Evolutionary conservation across 2,329 filamentous ascomycete genomes (phyloP), one percentile per base, ranked within the genome.

Genomic region (Fusarium mangiferae): DNA sequence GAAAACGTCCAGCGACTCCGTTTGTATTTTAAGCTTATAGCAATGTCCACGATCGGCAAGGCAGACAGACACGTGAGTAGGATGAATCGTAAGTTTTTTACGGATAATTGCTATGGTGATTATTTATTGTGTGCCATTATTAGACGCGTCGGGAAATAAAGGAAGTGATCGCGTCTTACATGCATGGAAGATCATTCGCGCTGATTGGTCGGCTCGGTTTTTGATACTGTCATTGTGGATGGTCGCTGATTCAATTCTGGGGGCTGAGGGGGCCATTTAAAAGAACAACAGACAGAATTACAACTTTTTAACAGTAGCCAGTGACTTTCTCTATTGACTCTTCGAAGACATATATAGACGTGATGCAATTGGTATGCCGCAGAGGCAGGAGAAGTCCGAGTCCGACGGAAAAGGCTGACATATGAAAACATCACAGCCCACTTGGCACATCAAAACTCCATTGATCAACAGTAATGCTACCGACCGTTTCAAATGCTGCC

Each of bases 91-190:
- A 46, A 64, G 18, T 30, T 24, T 11, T n/a, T n/a, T 28, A 22
- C 22, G 9, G 36, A 38, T 17, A 51, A 35, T 35, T 45, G 38
- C 6, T 28, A 48, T 3, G 20, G 15, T 36, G 20, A 52, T 39
- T 11, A 15, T 15, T 22, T 45, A 11, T 15, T 44, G 11, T 38
- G 42, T 48, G 35, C 18, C 22, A 39, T n/a, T 45, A 17, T 28
- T 18, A 38, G 41, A 39, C 33, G 13, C 33, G 26, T 33, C 13
- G 28, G 41, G 63, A 39, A 66, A 41, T 42, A 15, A 39, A 44
- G 22, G 10, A 22, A 39, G 8, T 33, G 26, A 62, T 62, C 36
- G n/a, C 30, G 14, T 68, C 64, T 68, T 15, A 68, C 42, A 39
- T 55, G 30, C 38, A 28, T 62, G 6, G 4, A 12, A n/a, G 14